A percentile compares a stretch with the other conserved stretches of the same genome.
Conservation (phyloP, 495 filamentous ascomycete genomes). For the Penicillium antarcticum region DNA sequence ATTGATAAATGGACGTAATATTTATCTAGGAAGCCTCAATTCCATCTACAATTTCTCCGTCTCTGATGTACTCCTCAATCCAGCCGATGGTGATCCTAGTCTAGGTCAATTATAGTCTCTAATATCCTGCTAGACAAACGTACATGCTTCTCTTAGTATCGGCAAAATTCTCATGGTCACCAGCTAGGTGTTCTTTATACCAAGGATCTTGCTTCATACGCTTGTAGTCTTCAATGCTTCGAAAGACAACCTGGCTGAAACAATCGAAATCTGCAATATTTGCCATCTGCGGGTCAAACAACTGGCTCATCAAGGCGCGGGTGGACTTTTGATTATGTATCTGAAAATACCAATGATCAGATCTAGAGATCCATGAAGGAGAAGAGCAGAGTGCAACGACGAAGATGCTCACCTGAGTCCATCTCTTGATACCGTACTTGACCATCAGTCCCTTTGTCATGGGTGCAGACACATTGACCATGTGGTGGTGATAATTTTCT, state of each 20-base stretch:
- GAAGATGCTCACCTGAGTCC: conserved; percentile 24
- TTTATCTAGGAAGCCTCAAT: not conserved
- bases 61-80: conserved; percentile 22
- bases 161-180: conserved; percentile 47
- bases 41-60: conserved; percentile 18
- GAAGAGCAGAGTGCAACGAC: too few species aligned
- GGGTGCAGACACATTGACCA: conserved; percentile 42
- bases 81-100: conserved; percentile 34
- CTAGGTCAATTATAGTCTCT: not conserved
- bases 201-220: conserved; percentile 34
- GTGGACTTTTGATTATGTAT: conserved; percentile 37
- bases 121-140: not conserved
- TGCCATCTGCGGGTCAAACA: conserved; percentile 36
- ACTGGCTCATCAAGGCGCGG: conserved; percentile 31
- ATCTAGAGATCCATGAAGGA: too few species aligned
- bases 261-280: conserved; percentile 47
- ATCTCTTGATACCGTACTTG: conserved; percentile 41
- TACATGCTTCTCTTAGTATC: conserved; percentile 40
- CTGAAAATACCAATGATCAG: not conserved
- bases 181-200: conserved; percentile 34
- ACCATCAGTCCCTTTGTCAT: conserved; percentile 42
- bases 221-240: conserved; percentile 40
- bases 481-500: conserved; percentile 45
- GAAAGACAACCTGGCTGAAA: conserved; percentile 45
- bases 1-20: too few species aligned